Percentiles rank a stretch among this genome's conserved stretches.
Evolutionary conservation across 192 early-diverging fungal genomes (phyloP).

Genomic region (Glomus cerebriforme): DNA sequence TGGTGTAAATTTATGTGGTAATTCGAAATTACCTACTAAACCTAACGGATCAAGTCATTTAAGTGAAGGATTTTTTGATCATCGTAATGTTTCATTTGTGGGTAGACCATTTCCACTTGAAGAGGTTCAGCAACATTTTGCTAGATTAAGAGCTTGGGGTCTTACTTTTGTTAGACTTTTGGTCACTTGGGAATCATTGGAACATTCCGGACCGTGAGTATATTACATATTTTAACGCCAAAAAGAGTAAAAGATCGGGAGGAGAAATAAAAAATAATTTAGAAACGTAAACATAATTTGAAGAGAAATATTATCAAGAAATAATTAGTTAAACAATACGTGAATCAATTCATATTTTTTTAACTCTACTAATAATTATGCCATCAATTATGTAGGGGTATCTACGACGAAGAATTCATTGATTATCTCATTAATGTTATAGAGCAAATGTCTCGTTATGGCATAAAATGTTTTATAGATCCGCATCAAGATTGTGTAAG

Average conservation of each 20-base stretch:
- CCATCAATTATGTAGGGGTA: slow-evolving; percentile 45
- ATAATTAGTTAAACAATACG: too few species aligned
- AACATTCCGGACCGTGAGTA: slow-evolving; percentile 71
- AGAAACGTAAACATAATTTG: too few species aligned
- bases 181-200: slow-evolving; percentile 82
- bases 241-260: too few species aligned
- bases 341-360: not conserved
- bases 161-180: slow-evolving; percentile 77
- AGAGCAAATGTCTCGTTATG: slow-evolving; percentile 67
- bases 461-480: slow-evolving; percentile 84
- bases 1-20: slow-evolving; percentile 80
- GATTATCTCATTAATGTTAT: slow-evolving; percentile 71
- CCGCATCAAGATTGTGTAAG: slow-evolving; percentile 84
- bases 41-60: slow-evolving; percentile 70
- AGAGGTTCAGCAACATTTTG: slow-evolving; percentile 76
- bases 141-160: slow-evolving; percentile 72
- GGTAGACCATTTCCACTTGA: slow-evolving; percentile 76
- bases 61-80: slow-evolving; percentile 66
- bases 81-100: slow-evolving; percentile 75
- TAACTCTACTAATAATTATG: not conserved
- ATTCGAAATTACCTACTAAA: slow-evolving; percentile 72
- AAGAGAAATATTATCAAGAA: too few species aligned
- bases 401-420: slow-evolving; percentile 82
- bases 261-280: too few species aligned
- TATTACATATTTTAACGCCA: not conserved